Evolutionary conservation across 352 stramenopile genomes (phyloP).

Genomic region (Phytophthora pseudosyringae): DNA sequence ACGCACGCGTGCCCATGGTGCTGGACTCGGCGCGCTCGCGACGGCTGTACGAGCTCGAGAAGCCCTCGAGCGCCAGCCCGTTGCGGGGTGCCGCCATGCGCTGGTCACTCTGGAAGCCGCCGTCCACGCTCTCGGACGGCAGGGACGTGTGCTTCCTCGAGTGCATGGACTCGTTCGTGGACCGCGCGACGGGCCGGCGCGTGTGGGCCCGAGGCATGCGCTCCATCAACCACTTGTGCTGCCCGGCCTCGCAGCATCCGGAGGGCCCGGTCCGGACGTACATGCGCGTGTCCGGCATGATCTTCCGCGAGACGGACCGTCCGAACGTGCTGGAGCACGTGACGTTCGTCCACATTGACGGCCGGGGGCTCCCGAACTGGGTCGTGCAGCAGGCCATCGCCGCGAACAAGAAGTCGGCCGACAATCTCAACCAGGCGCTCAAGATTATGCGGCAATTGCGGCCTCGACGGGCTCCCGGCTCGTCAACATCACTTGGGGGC

Average conservation of each 20-base stretch:
- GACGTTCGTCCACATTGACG: slow-evolving; percentile 63
- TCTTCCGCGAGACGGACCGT: slow-evolving; percentile 65
- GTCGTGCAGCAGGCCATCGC: slow-evolving; percentile 54
- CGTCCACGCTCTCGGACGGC: slow-evolving; percentile 53
- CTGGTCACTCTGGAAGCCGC: slow-evolving; percentile 68
- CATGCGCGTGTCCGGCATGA: slow-evolving; percentile 62
- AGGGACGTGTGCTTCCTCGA: slow-evolving; percentile 69
- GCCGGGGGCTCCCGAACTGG: slow-evolving; percentile 51
- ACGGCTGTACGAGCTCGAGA: slow-evolving; percentile 62
- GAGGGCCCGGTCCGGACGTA: slow-evolving; percentile 58
- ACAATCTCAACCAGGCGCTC: slow-evolving; percentile 67
- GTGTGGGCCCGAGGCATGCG: slow-evolving; percentile 73
- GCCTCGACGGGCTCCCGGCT: slow-evolving; percentile 24
- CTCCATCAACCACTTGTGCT: slow-evolving; percentile 69
- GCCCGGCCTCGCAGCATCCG: slow-evolving; percentile 63
- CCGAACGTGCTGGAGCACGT: slow-evolving; percentile 63
- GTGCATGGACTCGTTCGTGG: slow-evolving; percentile 74
- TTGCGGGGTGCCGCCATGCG: slow-evolving; percentile 56
- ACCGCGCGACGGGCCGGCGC: slow-evolving; percentile 56
- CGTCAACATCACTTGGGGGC: slow-evolving; percentile 18
- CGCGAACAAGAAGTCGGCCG: slow-evolving; percentile 51
- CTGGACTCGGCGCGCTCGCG: slow-evolving; percentile 50
- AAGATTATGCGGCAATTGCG: slow-evolving; percentile 61
- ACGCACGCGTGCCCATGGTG: slow-evolving; percentile 55
- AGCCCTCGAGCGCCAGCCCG: slow-evolving; percentile 43